These are phyloP conservation scores for Priceomyces fermenticarens DNA, from an alignment of 805 yeast genomes.

Conservation along the genomic window DNA sequence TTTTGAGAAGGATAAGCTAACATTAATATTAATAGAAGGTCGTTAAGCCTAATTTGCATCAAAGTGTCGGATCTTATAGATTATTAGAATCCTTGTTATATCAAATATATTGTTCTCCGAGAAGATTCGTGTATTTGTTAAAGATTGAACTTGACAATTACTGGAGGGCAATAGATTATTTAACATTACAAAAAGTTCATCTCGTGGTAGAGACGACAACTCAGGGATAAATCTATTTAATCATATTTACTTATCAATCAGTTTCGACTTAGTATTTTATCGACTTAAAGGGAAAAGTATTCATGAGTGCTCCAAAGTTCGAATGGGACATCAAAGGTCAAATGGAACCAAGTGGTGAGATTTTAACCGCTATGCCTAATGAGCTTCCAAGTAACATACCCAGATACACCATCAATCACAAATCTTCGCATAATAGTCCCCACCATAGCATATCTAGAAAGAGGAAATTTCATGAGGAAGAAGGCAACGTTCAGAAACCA, in stretches of 20 bases:
- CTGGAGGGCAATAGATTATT: too few relatives aligned
- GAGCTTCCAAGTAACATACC: constrained; percentile 2
- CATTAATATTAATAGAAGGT: too few relatives aligned
- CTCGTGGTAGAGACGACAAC: too few relatives aligned
- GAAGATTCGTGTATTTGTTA: too few relatives aligned
- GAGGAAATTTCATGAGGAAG: constrained; percentile 16
- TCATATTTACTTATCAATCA: background rate
- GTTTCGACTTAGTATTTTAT: background rate
- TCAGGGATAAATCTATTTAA: background rate
- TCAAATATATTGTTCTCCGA: too few relatives aligned
- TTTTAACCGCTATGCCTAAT: background rate
- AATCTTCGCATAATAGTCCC: constrained; percentile 2
- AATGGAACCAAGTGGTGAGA: constrained; percentile 1
- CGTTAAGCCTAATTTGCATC: too few relatives aligned
- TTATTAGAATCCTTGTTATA: too few relatives aligned
- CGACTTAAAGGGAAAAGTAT: background rate
- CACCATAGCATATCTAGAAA: constrained; percentile 6
- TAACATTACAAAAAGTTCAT: too few relatives aligned
- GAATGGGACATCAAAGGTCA: constrained; percentile 20
- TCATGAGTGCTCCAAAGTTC: constrained; percentile 24
- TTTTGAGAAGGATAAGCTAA: too few relatives aligned
- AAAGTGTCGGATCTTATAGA: too few relatives aligned
- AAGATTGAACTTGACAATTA: too few relatives aligned
- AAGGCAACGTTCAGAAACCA: constrained; percentile 5
- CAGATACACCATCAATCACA: constrained; percentile 4